These are phyloP conservation scores for Bacidia rubella DNA, from an alignment of 495 filamentous ascomycete genomes.

Conservation along the genomic window DNA sequence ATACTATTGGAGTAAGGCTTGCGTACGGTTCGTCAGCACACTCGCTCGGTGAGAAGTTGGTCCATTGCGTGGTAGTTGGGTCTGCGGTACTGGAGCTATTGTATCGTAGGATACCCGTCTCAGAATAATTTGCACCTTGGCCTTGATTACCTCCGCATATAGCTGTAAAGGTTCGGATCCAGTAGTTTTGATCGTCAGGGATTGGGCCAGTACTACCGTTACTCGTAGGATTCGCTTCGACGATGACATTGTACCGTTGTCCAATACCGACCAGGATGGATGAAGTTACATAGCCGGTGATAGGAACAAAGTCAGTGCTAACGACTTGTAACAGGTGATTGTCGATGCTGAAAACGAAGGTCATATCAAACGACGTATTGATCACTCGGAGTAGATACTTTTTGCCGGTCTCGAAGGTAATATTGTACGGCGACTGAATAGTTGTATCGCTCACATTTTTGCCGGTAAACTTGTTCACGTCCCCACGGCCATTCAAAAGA, in stretches of 20 bases:
- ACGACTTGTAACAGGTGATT: constrained; percentile 35
- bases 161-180: constrained; percentile 38
- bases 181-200: constrained; percentile 37
- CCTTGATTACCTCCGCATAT: constrained; percentile 10
- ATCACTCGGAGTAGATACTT: constrained; percentile 30
- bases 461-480: background rate
- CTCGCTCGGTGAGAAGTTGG: background rate
- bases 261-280: constrained; percentile 45
- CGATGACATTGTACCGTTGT: constrained; percentile 57
- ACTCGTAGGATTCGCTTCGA: constrained; percentile 38
- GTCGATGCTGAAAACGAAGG: constrained; percentile 36
- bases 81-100: constrained; percentile 10
- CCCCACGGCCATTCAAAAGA: constrained; percentile 39
- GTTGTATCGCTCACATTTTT: background rate
- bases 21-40: constrained; percentile 22
- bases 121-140: background rate
- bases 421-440: background rate
- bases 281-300: constrained; percentile 31
- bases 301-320: constrained; percentile 34
- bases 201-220: constrained; percentile 3
- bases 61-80: constrained; percentile 15
- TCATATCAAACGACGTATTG: constrained; percentile 34
- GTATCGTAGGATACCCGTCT: constrained; percentile 24
- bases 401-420: constrained; percentile 17
- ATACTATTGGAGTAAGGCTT: constrained; percentile 20